Percentiles rank a stretch among this genome's conserved stretches.
These are phyloP conservation scores for Euphrasia confusa DNA, from an alignment of 257 asterid species.

Conservation along the genomic window DNA sequence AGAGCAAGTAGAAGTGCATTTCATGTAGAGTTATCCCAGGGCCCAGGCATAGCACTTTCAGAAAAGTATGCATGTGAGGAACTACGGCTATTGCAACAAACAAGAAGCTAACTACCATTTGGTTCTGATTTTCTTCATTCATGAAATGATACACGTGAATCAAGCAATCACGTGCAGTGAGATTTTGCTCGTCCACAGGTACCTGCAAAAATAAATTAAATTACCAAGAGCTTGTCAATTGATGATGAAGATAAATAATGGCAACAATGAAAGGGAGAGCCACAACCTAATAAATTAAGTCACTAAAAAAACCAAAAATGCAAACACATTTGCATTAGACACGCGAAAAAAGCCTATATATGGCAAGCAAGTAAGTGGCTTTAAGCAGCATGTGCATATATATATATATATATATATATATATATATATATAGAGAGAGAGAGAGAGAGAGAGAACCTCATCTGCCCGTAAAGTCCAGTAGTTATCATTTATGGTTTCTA, in stretches of 20 bases:
- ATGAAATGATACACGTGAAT: constrained; percentile 56
- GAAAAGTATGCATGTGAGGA: constrained; percentile 2
- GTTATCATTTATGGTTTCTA: constrained; percentile 52
- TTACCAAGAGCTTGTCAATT: constrained; percentile 4
- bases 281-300: constrained; percentile 6
- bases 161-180: constrained; percentile 35
- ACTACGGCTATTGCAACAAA: constrained; percentile 3
- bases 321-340: neutral
- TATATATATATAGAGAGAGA: neutral
- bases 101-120: constrained; percentile 33
- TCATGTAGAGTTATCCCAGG: constrained; percentile 9
- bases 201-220: constrained; percentile 30
- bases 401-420: no score
- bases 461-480: constrained; percentile 62
- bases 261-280: neutral
- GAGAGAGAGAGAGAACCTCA: constrained; percentile 39
- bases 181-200: constrained; percentile 48
- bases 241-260: constrained; percentile 16
- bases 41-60: neutral
- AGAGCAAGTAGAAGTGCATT: constrained; percentile 15
- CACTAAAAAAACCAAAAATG: constrained; percentile 10
- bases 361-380: neutral
- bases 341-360: neutral
- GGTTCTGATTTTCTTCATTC: constrained; percentile 47
- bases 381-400: no score